Conservation (phyloP, 208 protist species). For the Wallacemonas sp. region DNA sequence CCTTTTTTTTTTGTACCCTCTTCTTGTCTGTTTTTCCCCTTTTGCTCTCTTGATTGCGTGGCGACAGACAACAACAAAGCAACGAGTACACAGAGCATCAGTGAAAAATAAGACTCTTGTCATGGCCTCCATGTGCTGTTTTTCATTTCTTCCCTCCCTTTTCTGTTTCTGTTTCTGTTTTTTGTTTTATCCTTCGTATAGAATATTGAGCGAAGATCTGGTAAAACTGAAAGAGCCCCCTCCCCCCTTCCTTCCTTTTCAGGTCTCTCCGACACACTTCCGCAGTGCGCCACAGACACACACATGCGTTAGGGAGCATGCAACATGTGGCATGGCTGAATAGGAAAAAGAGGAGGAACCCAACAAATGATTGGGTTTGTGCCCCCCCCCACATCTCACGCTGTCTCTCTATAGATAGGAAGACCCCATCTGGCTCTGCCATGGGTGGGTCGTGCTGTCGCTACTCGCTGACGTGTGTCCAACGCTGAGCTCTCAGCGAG, state of each 20-base stretch:
- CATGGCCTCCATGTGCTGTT: not conserved
- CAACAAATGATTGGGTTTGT: too few relatives aligned
- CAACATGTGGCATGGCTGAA: too few relatives aligned
- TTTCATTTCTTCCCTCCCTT: not conserved
- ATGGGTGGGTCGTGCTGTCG: too few relatives aligned
- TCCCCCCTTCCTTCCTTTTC: not conserved
- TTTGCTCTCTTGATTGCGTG: constrained; percentile 10
- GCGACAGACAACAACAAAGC: not conserved
- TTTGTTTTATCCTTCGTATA: constrained; percentile 8
- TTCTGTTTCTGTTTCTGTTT: not conserved
- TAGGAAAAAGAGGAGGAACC: too few relatives aligned
- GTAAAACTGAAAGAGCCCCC: constrained; percentile 1
- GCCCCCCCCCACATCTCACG: too few relatives aligned
- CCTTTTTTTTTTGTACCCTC: constrained; percentile 14
- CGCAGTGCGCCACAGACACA: too few relatives aligned
- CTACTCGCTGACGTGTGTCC: too few relatives aligned
- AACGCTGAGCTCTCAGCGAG: too few relatives aligned
- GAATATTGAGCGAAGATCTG: constrained; percentile 16
- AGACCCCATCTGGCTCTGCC: too few relatives aligned
- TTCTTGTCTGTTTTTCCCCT: constrained; percentile 22
- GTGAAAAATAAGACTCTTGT: not conserved
- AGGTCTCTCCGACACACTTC: not conserved
- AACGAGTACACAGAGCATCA: not conserved
- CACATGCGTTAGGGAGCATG: too few relatives aligned
- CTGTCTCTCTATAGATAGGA: too few relatives aligned